phyloP scores from a whole-genome alignment of 768 basidiomycete genomes.

The Neoboletus subvelutipes region DNA sequence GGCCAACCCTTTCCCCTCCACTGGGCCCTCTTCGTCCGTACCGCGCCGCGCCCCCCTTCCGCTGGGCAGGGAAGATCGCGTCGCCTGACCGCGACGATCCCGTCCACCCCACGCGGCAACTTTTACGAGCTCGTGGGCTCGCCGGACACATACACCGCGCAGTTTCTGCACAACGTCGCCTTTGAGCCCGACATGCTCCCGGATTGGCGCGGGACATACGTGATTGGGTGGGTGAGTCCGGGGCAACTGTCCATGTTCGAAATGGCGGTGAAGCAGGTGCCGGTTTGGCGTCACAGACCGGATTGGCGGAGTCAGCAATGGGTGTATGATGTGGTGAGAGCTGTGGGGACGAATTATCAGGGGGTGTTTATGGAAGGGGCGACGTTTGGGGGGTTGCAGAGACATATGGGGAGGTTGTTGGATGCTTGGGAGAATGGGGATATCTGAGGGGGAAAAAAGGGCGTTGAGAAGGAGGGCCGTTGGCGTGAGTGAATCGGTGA shows the following conservation, averaged over 20 bases:
- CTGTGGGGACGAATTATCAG: neutral
- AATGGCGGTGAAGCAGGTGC: conserved; percentile 9
- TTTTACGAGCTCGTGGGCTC: conserved; percentile 29
- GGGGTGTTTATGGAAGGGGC: conserved; percentile 16
- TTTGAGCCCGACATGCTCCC: conserved; percentile 11
- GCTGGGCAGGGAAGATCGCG: neutral
- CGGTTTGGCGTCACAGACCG: conserved; percentile 15
- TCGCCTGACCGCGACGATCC: neutral
- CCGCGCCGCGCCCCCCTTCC: neutral
- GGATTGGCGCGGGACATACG: conserved; percentile 27
- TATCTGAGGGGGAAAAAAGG: conserved; percentile 11
- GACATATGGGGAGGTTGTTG: conserved; percentile 26
- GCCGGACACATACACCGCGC: conserved; percentile 26
- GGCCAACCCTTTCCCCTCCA: conserved; percentile 19
- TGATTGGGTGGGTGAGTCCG: conserved; percentile 23
- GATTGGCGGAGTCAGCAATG: conserved; percentile 31
- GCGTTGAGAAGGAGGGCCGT: neutral
- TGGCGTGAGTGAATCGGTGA: no score
- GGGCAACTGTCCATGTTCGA: conserved; percentile 19
- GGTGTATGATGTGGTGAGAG: conserved; percentile 23
- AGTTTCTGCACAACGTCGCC: conserved; percentile 4
- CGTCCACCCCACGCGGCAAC: conserved; percentile 15
- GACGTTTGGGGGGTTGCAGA: conserved; percentile 19
- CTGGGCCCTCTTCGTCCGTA: conserved; percentile 34
- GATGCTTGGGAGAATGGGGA: conserved; percentile 33